Evolutionary conservation across 306 rosid genomes (phyloP).

Genomic region (Cotoneaster glaucophyllus): DNA sequence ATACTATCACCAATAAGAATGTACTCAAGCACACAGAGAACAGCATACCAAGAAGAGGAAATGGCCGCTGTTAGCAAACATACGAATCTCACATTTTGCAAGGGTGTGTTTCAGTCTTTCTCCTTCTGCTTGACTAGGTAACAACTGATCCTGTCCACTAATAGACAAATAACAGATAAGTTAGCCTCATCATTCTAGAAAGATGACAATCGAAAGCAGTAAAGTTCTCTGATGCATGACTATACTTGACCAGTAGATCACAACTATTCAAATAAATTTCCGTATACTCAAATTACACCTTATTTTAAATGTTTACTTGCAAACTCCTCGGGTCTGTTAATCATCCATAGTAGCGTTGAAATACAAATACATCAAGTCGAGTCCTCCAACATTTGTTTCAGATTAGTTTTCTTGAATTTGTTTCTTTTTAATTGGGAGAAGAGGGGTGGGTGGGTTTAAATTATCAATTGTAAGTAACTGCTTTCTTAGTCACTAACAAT

Average conservation of each 20-base stretch:
- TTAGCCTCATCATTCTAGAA: constrained; percentile 18
- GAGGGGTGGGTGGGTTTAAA: background rate
- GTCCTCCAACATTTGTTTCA: background rate
- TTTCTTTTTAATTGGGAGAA: background rate
- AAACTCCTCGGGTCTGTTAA: too few species aligned
- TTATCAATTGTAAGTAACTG: background rate
- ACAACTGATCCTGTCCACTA: constrained; percentile 71
- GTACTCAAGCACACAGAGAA: constrained; percentile 4
- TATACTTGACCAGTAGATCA: background rate
- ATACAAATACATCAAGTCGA: background rate
- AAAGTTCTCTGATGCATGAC: background rate
- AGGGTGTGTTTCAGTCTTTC: constrained; percentile 39
- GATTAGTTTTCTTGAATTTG: background rate
- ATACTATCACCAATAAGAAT: background rate
- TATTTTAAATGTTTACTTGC: too few species aligned
- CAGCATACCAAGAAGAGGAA: constrained; percentile 70
- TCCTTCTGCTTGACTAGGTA: constrained; percentile 66
- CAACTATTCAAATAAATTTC: background rate
- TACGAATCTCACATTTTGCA: constrained; percentile 53
- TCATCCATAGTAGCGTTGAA: background rate
- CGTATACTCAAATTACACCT: too few species aligned
- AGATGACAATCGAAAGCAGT: constrained; percentile 7
- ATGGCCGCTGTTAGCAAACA: constrained; percentile 60
- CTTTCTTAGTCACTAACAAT: background rate
- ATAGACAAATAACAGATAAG: constrained; percentile 20